These are phyloP conservation scores for Musa troglodytarum DNA, from an alignment of 176 grass and related monocot species.

Conservation along the genomic window DNA sequence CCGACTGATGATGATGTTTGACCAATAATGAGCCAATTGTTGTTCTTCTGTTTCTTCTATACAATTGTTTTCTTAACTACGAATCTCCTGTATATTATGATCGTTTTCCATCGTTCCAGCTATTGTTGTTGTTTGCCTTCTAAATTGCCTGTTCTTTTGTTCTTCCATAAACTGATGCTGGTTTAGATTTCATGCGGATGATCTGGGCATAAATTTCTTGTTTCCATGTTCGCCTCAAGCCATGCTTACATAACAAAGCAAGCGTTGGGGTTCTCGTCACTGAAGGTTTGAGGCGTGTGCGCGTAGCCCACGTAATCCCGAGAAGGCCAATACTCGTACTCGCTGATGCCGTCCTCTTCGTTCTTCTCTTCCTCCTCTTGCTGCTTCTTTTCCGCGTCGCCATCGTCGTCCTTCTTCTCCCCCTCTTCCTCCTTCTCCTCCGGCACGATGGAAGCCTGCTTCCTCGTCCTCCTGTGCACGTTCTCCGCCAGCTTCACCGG, in stretches of 20 bases:
- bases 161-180: too few relatives aligned
- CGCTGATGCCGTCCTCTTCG: conserved; percentile 20
- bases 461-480: conserved; percentile 40
- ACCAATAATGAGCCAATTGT: too few relatives aligned
- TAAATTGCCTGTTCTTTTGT: too few relatives aligned
- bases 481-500: conserved; percentile 28
- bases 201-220: too few relatives aligned
- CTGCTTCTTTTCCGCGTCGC: conserved; percentile 12
- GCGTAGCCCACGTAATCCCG: conserved; percentile 28
- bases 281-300: conserved; percentile 31
- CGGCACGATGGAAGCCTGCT: conserved; percentile 30
- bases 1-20: too few relatives aligned
- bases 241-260: conserved; percentile 29
- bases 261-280: conserved; percentile 56
- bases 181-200: too few relatives aligned
- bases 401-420: conserved; percentile 28
- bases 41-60: too few relatives aligned
- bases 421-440: conserved; percentile 18
- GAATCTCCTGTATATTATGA: neutral
- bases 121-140: neutral
- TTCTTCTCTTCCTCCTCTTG: conserved; percentile 2
- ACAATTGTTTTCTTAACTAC: too few relatives aligned
- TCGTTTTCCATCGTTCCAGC: neutral
- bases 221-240: too few relatives aligned
- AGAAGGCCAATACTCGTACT: conserved; percentile 34